Conservation (phyloP, 169 alveolate species). For the Plasmodium berghei region DNA sequence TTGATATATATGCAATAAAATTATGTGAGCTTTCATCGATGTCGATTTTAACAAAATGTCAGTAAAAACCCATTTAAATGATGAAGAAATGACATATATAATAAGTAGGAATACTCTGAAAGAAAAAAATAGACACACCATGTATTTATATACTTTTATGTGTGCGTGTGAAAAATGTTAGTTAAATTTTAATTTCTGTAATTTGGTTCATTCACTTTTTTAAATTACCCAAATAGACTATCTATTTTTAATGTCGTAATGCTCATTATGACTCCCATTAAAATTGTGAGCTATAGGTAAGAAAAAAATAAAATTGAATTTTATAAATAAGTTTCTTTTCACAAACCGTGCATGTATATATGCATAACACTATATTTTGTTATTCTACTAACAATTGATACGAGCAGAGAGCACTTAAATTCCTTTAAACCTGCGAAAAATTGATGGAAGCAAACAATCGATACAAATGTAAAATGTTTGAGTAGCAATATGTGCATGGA, state of each 20-base stretch:
- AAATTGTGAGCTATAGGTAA: slow-evolving; percentile 25
- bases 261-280: slow-evolving; percentile 65
- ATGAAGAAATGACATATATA: slow-evolving; percentile 41
- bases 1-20: slow-evolving; percentile 54
- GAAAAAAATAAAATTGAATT: background rate
- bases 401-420: slow-evolving; percentile 29
- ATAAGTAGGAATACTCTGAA: slow-evolving; percentile 24
- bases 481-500: too few species aligned
- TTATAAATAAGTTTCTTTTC: background rate
- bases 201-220: background rate
- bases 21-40: slow-evolving; percentile 32
- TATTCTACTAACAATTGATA: slow-evolving; percentile 34
- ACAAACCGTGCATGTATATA: background rate
- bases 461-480: background rate
- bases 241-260: slow-evolving; percentile 44
- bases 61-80: slow-evolving; percentile 59
- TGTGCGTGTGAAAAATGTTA: background rate
- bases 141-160: background rate
- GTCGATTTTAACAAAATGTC: slow-evolving; percentile 43
- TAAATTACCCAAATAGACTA: slow-evolving; percentile 53
- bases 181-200: background rate
- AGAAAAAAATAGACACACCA: background rate
- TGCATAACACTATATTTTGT: background rate
- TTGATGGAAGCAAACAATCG: background rate
- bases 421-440: slow-evolving; percentile 47